Conservation (phyloP, 768 basidiomycete genomes). For the Tulasnella sp. region DNA sequence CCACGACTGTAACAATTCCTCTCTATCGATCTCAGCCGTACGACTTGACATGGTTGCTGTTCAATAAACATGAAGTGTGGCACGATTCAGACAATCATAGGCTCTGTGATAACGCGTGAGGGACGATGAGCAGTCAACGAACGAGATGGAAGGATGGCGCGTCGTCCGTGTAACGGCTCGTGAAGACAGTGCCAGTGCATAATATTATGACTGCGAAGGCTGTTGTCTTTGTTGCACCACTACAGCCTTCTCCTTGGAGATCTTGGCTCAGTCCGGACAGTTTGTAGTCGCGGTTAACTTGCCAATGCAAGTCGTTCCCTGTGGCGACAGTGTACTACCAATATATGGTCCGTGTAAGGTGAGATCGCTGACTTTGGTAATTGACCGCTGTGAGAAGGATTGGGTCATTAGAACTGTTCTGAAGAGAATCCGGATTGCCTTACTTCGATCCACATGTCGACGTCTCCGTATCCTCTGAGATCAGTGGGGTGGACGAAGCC, state of each 20-base stretch:
- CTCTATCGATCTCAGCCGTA: background rate
- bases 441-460: background rate
- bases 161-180: background rate
- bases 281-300: background rate
- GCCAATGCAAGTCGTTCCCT: background rate
- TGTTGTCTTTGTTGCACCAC: background rate
- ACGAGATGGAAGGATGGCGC: background rate
- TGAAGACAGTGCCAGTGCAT: background rate
- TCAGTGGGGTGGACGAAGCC: slow-evolving; percentile 4
- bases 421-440: background rate
- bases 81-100: background rate
- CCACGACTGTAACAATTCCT: background rate
- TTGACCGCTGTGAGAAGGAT: background rate
- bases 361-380: background rate
- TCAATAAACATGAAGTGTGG: background rate
- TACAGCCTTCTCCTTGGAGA: background rate
- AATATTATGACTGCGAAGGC: background rate
- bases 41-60: background rate
- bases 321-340: background rate
- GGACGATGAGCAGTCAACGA: background rate
- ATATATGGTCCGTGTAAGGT: background rate
- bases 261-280: no score
- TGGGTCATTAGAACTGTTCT: background rate
- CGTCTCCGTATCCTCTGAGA: slow-evolving; percentile 12
- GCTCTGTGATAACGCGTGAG: background rate